Conservation (phyloP, 2,329 filamentous ascomycete genomes). For the Exophiala dermatitidis region DNA sequence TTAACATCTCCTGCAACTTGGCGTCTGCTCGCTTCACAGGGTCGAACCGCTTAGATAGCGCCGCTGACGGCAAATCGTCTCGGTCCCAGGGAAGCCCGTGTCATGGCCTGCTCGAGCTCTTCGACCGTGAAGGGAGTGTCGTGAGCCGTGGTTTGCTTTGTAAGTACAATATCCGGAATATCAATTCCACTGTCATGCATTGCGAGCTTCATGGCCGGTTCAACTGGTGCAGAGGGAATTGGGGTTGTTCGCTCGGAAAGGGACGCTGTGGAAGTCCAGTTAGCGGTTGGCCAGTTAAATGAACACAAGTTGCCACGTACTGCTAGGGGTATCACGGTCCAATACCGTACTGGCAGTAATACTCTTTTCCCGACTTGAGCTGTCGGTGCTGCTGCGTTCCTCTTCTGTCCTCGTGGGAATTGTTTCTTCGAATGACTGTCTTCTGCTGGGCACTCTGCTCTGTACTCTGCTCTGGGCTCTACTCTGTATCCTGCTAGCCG, state of each 20-base stretch:
- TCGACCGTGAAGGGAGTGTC: conserved; percentile 25
- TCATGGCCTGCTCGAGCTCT: conserved; percentile 27
- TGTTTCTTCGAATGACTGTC: conserved; percentile 4
- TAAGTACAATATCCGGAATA: conserved; percentile 5
- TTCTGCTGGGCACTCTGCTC: conserved; percentile 16
- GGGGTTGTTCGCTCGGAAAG: conserved; percentile 16
- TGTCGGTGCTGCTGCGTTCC: conserved; percentile 5
- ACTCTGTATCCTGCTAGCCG: conserved; percentile 16
- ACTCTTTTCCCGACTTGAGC: conserved; percentile 15
- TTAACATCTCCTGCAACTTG: too few species aligned
- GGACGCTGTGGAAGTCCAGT: conserved; percentile 6
- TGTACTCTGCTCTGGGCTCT: conserved; percentile 12
- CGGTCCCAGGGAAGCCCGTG: conserved; percentile 18
- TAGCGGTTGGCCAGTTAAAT: too few species aligned
- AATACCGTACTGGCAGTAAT: conserved; percentile 9
- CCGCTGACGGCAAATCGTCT: conserved; percentile 6
- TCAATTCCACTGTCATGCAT: conserved; percentile 15
- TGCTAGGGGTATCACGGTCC: conserved; percentile 17
- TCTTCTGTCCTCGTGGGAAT: background rate
- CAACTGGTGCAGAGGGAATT: conserved; percentile 11
- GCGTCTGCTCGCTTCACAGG: too few species aligned
- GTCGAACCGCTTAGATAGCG: background rate
- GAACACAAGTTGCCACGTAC: conserved; percentile 6
- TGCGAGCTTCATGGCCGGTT: conserved; percentile 14
- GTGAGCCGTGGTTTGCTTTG: conserved; percentile 17